Percentiles rank a stretch among this genome's conserved stretches.
Conservation (phyloP, 139 green algal species). For the Haematococcus sp. region DNA sequence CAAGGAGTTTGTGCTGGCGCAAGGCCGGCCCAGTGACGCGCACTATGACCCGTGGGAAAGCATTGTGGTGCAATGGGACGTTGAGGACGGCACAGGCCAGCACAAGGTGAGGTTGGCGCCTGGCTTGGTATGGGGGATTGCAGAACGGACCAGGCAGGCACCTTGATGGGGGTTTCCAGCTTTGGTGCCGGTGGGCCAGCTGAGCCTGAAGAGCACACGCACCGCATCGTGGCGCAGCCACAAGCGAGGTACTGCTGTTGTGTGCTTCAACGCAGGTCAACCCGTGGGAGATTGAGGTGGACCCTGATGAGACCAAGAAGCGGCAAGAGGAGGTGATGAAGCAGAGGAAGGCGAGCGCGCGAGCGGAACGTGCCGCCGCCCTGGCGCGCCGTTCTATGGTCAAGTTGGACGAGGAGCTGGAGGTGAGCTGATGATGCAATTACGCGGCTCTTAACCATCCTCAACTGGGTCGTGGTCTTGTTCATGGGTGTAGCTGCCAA, state of each 20-base stretch:
- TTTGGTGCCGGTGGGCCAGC: too few relatives aligned
- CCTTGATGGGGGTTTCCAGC: too few relatives aligned
- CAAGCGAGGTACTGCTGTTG: not conserved
- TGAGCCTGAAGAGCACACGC: too few relatives aligned
- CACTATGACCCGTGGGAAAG: constrained; percentile 76
- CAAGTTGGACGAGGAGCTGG: not conserved
- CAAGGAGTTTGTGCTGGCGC: constrained; percentile 5
- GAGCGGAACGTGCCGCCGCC: constrained; percentile 28
- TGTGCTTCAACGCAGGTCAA: constrained; percentile 53
- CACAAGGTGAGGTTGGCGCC: constrained; percentile 16
- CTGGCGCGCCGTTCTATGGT: constrained; percentile 6
- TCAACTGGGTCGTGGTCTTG: too few relatives aligned
- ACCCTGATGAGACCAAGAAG: constrained; percentile 63
- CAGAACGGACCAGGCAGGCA: too few relatives aligned
- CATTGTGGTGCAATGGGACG: constrained; percentile 68
- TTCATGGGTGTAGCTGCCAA: not conserved
- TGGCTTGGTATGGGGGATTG: not conserved
- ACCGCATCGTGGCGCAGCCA: not conserved
- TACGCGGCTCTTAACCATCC: too few relatives aligned
- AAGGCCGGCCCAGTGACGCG: constrained; percentile 21
- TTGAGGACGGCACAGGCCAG: constrained; percentile 15
- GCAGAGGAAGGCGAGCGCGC: constrained; percentile 38
- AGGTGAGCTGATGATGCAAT: too few relatives aligned
- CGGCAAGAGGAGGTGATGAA: constrained; percentile 39
- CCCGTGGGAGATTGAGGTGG: constrained; percentile 82